Evolutionary conservation across 1,139 yeast species (phyloP).

Genomic region (Pichia norvegensis): DNA sequence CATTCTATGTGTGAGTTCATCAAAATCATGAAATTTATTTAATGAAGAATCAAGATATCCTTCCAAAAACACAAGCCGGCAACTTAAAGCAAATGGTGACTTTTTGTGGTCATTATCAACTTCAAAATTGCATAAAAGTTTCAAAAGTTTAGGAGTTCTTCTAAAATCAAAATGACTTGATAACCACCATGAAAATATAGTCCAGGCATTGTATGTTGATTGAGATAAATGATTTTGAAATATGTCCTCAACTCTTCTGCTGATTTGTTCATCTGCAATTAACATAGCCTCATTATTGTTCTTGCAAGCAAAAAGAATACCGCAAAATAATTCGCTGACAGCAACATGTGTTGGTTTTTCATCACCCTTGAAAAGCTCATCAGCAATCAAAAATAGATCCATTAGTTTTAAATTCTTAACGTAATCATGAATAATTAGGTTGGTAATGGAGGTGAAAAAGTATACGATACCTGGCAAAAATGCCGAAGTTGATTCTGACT

Average conservation of each 20-base stretch:
- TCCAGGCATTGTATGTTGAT: slow-evolving; percentile 74
- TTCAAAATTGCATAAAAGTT: slow-evolving; percentile 40
- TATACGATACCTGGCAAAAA: slow-evolving; percentile 58
- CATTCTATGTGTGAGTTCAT: slow-evolving; percentile 40
- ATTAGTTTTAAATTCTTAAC: slow-evolving; percentile 32
- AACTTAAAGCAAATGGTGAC: slow-evolving; percentile 61
- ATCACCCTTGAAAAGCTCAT: slow-evolving; percentile 47
- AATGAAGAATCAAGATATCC: slow-evolving; percentile 48
- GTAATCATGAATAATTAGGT: slow-evolving; percentile 39
- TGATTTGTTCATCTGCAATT: slow-evolving; percentile 42
- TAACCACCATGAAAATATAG: slow-evolving; percentile 66
- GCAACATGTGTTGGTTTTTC: slow-evolving; percentile 61
- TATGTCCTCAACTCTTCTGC: slow-evolving; percentile 38
- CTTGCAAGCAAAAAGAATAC: slow-evolving; percentile 46
- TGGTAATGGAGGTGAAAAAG: slow-evolving; percentile 40
- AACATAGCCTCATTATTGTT: slow-evolving; percentile 24
- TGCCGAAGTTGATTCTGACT: slow-evolving; percentile 53
- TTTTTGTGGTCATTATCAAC: slow-evolving; percentile 39
- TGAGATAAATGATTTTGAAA: slow-evolving; percentile 62
- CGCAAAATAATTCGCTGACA: slow-evolving; percentile 53
- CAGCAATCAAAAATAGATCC: slow-evolving; percentile 45
- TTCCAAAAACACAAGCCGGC: slow-evolving; percentile 52
- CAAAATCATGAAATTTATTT: slow-evolving; percentile 52
- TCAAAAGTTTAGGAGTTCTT: slow-evolving; percentile 50
- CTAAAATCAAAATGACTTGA: slow-evolving; percentile 61